Base-by-base conservation (phyloP, 2,329 filamentous ascomycete species). In the Diaporthe destruens region DNA sequence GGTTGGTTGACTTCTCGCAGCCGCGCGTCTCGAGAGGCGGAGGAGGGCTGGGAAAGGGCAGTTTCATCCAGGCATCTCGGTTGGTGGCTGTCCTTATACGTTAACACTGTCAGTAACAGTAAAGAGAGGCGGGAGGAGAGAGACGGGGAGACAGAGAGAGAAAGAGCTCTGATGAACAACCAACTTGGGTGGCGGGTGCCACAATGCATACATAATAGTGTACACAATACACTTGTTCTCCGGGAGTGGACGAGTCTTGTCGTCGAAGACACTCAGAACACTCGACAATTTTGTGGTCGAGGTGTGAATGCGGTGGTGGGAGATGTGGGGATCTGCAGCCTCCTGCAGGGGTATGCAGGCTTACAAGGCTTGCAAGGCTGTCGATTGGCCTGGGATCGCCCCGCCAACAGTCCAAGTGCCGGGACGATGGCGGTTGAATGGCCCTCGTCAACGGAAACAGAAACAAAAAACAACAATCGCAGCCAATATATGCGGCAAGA, bases 381-480 rank as follows among this genome's bases (percentile, higher is more conserved):
- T 61, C 42, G 61, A 63, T 61, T 72, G 71, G 71, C 42, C 44
- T 59, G 36, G 39, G 53, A 55, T 72, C 65, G 54, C 65, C 71
- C 65, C 36, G 55, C 65, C 71, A 72, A 69, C 71, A 8, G 12
- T 32, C 6, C 20, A 59, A 71, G 39, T 68, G 51, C 70, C 70
- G 65, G 54, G 23, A 18, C 63, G 61, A 66, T 53, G 61, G 61
- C 44, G 39, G 20, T 66, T 44, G 51, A 39, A 39, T 53, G 61
- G 61, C 61, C 32, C 11, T 39, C 61, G 29, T 29, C 44, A 29
- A n/a, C 32, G 57, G 67, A 56, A 56, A 49, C 54, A 49, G 54
- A 70, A 70, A 61, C 39, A 70, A 70, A 70, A 36, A 25, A 49
- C 67, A 69, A 51, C 49, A 69, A 55, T 34, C 32, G 44, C 55